These are phyloP conservation scores for Takashimella koratensis DNA, from an alignment of 1,284 basidiomycete genomes.

Conservation along the genomic window DNA sequence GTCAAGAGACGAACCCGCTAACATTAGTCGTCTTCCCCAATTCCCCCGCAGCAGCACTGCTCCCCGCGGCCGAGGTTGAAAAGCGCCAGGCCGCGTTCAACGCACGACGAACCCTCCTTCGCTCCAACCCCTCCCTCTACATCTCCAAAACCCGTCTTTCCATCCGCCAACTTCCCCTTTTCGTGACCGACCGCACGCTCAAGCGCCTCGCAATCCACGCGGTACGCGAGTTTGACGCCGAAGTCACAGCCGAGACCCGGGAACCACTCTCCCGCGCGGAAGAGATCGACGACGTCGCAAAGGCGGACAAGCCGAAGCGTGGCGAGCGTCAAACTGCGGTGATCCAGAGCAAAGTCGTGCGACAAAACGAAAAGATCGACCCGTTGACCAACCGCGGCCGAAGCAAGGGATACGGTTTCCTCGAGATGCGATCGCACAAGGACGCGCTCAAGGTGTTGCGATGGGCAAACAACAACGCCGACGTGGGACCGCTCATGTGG, in stretches of 20 bases:
- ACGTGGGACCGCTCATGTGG: constrained; percentile 62
- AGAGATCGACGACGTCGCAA: constrained; percentile 52
- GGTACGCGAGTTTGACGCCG: constrained; percentile 70
- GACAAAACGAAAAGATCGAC: constrained; percentile 76
- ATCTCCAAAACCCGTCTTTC: constrained; percentile 91
- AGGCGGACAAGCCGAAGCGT: constrained; percentile 44
- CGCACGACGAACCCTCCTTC: constrained; percentile 71
- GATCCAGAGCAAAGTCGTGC: constrained; percentile 82
- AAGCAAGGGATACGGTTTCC: constrained; percentile 91
- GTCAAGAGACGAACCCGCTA: constrained; percentile 27
- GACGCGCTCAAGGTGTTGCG: constrained; percentile 87
- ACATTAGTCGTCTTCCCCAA: constrained; percentile 77
- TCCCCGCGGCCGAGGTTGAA: constrained; percentile 72
- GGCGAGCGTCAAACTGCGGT: constrained; percentile 59
- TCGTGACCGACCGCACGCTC: constrained; percentile 81
- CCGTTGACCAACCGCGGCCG: constrained; percentile 78
- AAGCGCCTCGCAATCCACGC: constrained; percentile 84
- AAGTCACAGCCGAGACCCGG: constrained; percentile 66
- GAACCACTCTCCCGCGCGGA: constrained; percentile 70
- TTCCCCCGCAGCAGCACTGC: constrained; percentile 66
- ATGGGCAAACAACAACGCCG: constrained; percentile 88
- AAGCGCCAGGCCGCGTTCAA: constrained; percentile 78
- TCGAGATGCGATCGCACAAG: constrained; percentile 82
- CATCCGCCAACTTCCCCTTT: constrained; percentile 86
- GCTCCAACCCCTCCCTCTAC: constrained; percentile 87